These are phyloP conservation scores for Balamuthia mandrillaris DNA, from an alignment of 208 protist species.

Conservation along the genomic window DNA sequence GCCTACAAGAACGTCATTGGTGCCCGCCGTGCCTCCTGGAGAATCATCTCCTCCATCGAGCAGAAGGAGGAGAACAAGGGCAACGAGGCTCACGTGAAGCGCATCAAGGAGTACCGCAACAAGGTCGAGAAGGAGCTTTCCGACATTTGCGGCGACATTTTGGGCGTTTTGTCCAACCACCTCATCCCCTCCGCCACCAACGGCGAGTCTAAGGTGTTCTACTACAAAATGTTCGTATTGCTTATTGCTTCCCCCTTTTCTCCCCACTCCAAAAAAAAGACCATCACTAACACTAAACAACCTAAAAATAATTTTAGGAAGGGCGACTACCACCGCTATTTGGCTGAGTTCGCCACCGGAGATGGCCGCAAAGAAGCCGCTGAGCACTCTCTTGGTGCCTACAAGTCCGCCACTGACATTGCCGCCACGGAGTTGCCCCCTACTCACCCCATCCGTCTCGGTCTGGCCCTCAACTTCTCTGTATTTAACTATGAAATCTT, in stretches of 20 bases:
- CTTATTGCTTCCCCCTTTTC: background rate
- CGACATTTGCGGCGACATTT: constrained; percentile 95
- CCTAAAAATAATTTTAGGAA: constrained; percentile 58
- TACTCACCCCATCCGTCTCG: constrained; percentile 96
- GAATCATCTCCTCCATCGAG: constrained; percentile 92
- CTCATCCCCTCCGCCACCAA: constrained; percentile 91
- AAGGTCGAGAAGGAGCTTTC: constrained; percentile 95
- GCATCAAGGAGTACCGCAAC: constrained; percentile 89
- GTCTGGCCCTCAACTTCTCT: constrained; percentile 98
- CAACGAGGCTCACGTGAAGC: constrained; percentile 79
- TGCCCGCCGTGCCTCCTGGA: constrained; percentile 94
- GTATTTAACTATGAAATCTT: constrained; percentile 99
- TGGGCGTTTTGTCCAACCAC: constrained; percentile 89
- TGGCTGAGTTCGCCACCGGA: constrained; percentile 92
- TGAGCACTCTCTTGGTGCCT: constrained; percentile 70
- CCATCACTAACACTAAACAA: constrained; percentile 33
- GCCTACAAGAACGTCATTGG: constrained; percentile 99
- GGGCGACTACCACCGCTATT: constrained; percentile 91
- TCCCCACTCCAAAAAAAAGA: constrained; percentile 55
- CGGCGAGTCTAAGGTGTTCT: constrained; percentile 82
- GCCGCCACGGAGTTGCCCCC: constrained; percentile 70
- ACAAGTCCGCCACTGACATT: constrained; percentile 67
- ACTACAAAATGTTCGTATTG: constrained; percentile 71
- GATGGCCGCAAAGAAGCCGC: constrained; percentile 67
- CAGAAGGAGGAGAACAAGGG: constrained; percentile 74